Percentiles rank a stretch among this genome's conserved stretches.
Conservation (phyloP, 371 early-diverging fungal genomes). For the Sanchytrium tribonematis region DNA sequence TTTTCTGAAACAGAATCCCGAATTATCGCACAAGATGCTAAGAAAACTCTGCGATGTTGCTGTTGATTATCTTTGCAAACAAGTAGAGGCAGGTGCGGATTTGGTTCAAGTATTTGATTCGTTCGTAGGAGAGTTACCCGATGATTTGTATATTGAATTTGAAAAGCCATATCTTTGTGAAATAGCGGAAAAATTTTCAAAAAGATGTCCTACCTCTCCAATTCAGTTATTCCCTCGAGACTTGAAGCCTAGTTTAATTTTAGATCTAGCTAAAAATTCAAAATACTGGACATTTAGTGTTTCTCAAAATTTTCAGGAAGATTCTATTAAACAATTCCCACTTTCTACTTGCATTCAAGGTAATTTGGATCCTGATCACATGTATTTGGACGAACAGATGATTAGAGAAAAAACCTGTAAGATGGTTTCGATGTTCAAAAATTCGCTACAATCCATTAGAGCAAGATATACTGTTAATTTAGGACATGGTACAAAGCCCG, state of each 20-base stretch:
- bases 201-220: constrained; percentile 29
- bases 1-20: constrained; percentile 60
- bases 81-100: constrained; percentile 86
- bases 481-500: constrained; percentile 65
- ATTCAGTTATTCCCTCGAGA: constrained; percentile 31
- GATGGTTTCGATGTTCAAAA: constrained; percentile 59
- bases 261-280: constrained; percentile 34
- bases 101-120: constrained; percentile 88
- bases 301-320: constrained; percentile 17
- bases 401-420: constrained; percentile 37
- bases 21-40: constrained; percentile 44
- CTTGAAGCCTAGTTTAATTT: constrained; percentile 29
- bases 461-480: constrained; percentile 60
- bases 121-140: constrained; percentile 73
- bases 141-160: constrained; percentile 44
- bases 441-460: constrained; percentile 10
- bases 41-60: constrained; percentile 47
- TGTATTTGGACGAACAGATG: constrained; percentile 42
- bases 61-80: constrained; percentile 57
- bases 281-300: constrained; percentile 75
- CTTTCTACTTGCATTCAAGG: constrained; percentile 48
- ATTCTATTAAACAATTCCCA: not conserved
- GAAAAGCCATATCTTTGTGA: constrained; percentile 58
- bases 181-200: constrained; percentile 24
- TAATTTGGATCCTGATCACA: constrained; percentile 64